phyloP scores from a whole-genome alignment of 306 rosid genomes.

The Cucurbita ficifolia region DNA sequence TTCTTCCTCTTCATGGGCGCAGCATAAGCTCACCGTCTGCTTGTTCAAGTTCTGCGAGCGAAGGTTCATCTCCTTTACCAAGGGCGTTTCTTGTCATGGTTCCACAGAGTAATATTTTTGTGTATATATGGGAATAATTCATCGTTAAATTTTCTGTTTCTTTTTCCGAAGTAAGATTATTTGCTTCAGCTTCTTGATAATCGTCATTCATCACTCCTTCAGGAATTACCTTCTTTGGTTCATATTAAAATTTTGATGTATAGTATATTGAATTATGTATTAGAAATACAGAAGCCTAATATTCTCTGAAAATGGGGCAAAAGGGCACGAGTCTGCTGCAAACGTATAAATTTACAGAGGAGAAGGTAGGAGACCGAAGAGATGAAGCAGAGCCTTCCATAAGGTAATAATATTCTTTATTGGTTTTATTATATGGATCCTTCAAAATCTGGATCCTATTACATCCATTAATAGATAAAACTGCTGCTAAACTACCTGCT shows the following conservation, averaged over 20 bases:
- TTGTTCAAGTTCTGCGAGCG: slow-evolving; percentile 14
- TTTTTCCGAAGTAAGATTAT: not conserved
- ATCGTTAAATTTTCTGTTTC: slow-evolving; percentile 5
- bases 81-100: slow-evolving; percentile 9
- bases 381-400: not conserved
- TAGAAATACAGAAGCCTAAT: not conserved
- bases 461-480: not conserved
- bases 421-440: not conserved
- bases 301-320: not conserved
- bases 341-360: not conserved
- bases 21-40: slow-evolving; percentile 3
- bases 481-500: not conserved
- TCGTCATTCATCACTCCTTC: not conserved
- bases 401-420: not conserved
- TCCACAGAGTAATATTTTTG: slow-evolving; percentile 15
- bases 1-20: not conserved
- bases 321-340: not conserved
- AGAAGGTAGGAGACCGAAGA: not conserved
- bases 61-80: slow-evolving; percentile 6
- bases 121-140: slow-evolving; percentile 29
- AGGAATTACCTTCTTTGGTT: not conserved
- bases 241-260: not conserved
- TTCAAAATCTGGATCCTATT: not conserved
- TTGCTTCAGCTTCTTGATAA: not conserved
- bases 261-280: not conserved